Percentiles rank a stretch among this genome's conserved stretches.
Conservation (phyloP, 768 basidiomycete genomes). For the Russula sp. region DNA sequence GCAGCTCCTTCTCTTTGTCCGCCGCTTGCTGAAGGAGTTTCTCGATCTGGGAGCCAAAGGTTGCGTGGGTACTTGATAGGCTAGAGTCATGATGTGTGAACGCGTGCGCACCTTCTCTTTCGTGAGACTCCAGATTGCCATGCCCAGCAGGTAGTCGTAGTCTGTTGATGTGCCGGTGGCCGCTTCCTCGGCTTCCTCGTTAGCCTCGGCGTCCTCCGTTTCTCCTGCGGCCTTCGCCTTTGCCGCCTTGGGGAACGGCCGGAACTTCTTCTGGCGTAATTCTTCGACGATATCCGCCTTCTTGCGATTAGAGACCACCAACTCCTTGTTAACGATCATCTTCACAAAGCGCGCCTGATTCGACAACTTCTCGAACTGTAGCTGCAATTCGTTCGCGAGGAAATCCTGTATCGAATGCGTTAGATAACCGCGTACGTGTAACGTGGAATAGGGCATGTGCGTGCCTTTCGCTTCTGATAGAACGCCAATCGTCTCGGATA, state of each 20-base stretch:
- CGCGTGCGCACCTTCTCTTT: conserved; percentile 65
- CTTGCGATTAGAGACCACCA: conserved; percentile 81
- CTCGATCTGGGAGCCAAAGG: conserved; percentile 54
- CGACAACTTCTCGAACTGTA: conserved; percentile 72
- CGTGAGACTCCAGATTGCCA: conserved; percentile 94
- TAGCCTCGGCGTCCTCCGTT: conserved; percentile 51
- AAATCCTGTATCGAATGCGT: conserved; percentile 54
- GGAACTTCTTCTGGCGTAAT: conserved; percentile 76
- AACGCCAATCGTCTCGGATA: conserved; percentile 82
- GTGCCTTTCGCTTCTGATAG: conserved; percentile 94
- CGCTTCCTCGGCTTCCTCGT: conserved; percentile 48
- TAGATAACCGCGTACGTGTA: background rate
- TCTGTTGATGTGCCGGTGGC: conserved; percentile 47
- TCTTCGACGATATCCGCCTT: conserved; percentile 82
- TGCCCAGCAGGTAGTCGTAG: conserved; percentile 90
- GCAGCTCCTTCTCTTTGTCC: conserved; percentile 77
- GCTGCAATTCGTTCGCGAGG: conserved; percentile 76
- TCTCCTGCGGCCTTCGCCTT: conserved; percentile 66
- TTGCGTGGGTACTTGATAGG: background rate
- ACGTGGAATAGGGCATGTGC: conserved; percentile 15
- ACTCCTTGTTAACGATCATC: conserved; percentile 86
- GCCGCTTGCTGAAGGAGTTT: conserved; percentile 74
- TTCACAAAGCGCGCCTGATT: conserved; percentile 97
- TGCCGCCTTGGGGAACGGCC: conserved; percentile 79
- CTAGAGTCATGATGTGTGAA: background rate